Evolutionary conservation across 2,329 filamentous ascomycete species (phyloP).

Genomic region (Alternaria ventricosa): DNA sequence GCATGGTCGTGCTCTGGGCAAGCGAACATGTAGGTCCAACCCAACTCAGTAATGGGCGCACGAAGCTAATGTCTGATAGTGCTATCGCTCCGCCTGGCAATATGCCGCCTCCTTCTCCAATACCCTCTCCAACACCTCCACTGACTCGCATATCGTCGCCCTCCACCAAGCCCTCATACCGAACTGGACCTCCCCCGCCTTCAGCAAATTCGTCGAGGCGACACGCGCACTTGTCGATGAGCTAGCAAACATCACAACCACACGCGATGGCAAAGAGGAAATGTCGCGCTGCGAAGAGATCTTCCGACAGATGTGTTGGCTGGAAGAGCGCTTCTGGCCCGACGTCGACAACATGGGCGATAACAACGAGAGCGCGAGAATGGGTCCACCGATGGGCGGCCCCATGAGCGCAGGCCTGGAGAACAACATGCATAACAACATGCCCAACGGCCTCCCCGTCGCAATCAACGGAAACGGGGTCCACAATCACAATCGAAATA

Average conservation of each 20-base stretch:
- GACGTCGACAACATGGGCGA: constrained; percentile 59
- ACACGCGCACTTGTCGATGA: constrained; percentile 58
- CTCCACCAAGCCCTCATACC: constrained; percentile 59
- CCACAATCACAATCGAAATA: constrained; percentile 7
- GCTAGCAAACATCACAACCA: constrained; percentile 56
- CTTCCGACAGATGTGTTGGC: constrained; percentile 56
- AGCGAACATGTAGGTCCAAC: constrained; percentile 64
- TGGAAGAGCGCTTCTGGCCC: constrained; percentile 58
- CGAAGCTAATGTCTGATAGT: constrained; percentile 37
- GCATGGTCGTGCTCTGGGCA: constrained; percentile 76
- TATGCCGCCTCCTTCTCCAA: constrained; percentile 55
- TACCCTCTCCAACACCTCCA: constrained; percentile 46
- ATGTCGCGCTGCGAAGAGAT: constrained; percentile 56
- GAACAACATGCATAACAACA: constrained; percentile 25
- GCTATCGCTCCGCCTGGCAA: constrained; percentile 57
- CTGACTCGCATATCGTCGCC: constrained; percentile 55
- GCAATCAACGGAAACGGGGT: constrained; percentile 14
- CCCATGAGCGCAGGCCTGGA: constrained; percentile 29
- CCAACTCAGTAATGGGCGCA: too few relatives aligned
- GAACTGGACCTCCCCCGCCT: constrained; percentile 59
- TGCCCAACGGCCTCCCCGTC: constrained; percentile 11
- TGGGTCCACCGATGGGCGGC: constrained; percentile 21
- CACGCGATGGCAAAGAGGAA: constrained; percentile 56
- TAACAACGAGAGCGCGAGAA: constrained; percentile 46
- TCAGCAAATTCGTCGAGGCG: constrained; percentile 58